Percentiles rank a stretch among this genome's conserved stretches.
phyloP scores from a whole-genome alignment of 257 asterid genomes.

The Nicotiana tabacum region DNA sequence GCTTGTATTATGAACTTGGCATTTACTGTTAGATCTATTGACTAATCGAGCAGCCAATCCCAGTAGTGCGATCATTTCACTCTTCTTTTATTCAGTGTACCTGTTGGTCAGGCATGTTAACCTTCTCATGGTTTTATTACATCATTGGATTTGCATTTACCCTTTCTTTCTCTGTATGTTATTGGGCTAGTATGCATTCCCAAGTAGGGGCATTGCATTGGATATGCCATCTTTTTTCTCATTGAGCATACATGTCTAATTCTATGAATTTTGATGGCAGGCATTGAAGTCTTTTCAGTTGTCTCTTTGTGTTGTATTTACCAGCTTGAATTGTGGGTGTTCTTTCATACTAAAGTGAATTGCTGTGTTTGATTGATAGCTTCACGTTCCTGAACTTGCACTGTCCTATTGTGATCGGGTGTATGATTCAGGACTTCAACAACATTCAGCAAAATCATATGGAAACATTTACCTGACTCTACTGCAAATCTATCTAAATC shows the following conservation, averaged over 20 bases:
- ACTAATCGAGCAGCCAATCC: neutral
- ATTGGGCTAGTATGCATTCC: neutral
- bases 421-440: conserved; percentile 55
- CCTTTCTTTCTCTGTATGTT: conserved; percentile 1
- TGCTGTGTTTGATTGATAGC: conserved; percentile 33
- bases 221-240: neutral
- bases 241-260: neutral
- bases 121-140: neutral
- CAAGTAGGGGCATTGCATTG: neutral
- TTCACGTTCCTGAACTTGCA: conserved; percentile 92
- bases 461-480: conserved; percentile 80
- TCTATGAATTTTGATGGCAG: conserved; percentile 1
- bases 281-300: neutral
- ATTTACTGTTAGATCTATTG: neutral
- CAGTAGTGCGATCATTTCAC: neutral
- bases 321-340: conserved; percentile 1
- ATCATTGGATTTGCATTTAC: neutral
- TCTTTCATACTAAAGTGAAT: conserved; percentile 1
- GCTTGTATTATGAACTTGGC: neutral
- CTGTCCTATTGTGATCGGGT: conserved; percentile 86
- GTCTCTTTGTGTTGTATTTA: conserved; percentile 8
- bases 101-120: neutral
- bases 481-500: conserved; percentile 90
- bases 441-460: conserved; percentile 58
- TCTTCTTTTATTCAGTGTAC: neutral